A percentile compares a stretch with the other conserved stretches of the same genome.
These are phyloP conservation scores for Pezicula carpinea DNA, from an alignment of 2,329 filamentous ascomycete genomes.

Conservation along the genomic window DNA sequence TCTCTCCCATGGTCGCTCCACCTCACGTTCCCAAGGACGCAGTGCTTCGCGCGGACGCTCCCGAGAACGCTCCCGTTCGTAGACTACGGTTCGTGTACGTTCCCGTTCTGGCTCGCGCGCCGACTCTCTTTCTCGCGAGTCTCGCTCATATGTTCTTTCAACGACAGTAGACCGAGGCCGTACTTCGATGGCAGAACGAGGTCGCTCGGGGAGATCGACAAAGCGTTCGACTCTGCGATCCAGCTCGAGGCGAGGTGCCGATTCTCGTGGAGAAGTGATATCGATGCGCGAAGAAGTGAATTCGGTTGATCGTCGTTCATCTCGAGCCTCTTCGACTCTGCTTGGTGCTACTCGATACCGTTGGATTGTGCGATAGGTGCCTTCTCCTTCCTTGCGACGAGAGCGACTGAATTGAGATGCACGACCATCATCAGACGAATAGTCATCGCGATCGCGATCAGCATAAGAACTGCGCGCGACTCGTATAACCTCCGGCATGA, in stretches of 20 bases:
- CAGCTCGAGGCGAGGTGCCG: constrained; percentile 24
- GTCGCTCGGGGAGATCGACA: constrained; percentile 19
- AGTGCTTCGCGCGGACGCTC: constrained; percentile 33
- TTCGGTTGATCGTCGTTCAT: constrained; percentile 16
- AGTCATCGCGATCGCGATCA: constrained; percentile 23
- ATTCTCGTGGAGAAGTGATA: constrained; percentile 13
- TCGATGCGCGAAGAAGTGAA: constrained; percentile 17
- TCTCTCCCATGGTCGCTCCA: constrained; percentile 12
- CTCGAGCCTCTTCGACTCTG: constrained; percentile 23
- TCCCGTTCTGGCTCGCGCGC: constrained; percentile 32
- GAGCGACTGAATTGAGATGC: constrained; percentile 16
- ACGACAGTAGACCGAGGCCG: constrained; percentile 17
- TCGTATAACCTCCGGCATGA: constrained; percentile 21
- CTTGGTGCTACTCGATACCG: constrained; percentile 26
- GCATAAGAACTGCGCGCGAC: constrained; percentile 17
- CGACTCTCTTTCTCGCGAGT: constrained; percentile 21
- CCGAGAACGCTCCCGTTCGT: constrained; percentile 37
- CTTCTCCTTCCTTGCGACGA: constrained; percentile 5
- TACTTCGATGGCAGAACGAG: constrained; percentile 22
- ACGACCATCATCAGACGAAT: constrained; percentile 27
- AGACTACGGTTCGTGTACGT: constrained; percentile 30
- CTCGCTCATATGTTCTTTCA: constrained; percentile 18
- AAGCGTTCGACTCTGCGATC: constrained; percentile 25
- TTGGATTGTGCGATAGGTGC: constrained; percentile 27
- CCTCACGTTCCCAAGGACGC: constrained; percentile 30